Evolutionary conservation across 2,329 filamentous ascomycete species (phyloP), one percentile per base, ranked within the genome.

Genomic region (Fusarium circinatum): DNA sequence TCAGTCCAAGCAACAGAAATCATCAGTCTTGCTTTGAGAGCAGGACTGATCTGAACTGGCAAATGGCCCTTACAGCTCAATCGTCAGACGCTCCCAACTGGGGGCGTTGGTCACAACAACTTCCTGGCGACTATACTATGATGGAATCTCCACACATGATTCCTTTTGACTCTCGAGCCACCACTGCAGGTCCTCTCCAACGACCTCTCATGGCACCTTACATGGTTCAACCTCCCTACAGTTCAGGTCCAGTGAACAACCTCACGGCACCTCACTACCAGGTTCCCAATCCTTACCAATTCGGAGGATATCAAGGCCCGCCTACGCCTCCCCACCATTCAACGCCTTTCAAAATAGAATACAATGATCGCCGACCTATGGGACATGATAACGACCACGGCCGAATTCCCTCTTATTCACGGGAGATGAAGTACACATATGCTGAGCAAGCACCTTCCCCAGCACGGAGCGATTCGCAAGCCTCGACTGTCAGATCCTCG

Each of bases 21-120:
- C 22, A 64, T 75, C 69, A 59, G 74, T 79, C 76, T 79, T 78
- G 75, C 75, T 72, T 47, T 54, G 15, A 60, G 28, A 54, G 75
- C 75, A 74, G 75, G 78, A 62, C 78, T 76, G 72, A 75, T 66
- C 45, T 67, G 32, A 58, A 65, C 42, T 63, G 51, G 62, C 74
- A 78, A 72, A 83, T 90, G 86, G 85, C 86, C 75, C 83, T 88
- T 76, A 83, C 85, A 64, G 81, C 84, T 78, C 84, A 86, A 77
- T 79, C 84, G 62, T 80, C 85, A 68, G 82, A 82, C 52, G 77
- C 83, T 73, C 82, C 85, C 60, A 83, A 81, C 81, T 91, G 89
- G 89, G 86, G 84, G 76, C 87, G 87, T 75, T 90, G 88, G 86
- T 81, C 85, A 73, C 80, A 86, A 67, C 87, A 89, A 47, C 84